phyloP scores from a whole-genome alignment of 352 stramenopile genomes.

The Phytophthora brassicae region DNA sequence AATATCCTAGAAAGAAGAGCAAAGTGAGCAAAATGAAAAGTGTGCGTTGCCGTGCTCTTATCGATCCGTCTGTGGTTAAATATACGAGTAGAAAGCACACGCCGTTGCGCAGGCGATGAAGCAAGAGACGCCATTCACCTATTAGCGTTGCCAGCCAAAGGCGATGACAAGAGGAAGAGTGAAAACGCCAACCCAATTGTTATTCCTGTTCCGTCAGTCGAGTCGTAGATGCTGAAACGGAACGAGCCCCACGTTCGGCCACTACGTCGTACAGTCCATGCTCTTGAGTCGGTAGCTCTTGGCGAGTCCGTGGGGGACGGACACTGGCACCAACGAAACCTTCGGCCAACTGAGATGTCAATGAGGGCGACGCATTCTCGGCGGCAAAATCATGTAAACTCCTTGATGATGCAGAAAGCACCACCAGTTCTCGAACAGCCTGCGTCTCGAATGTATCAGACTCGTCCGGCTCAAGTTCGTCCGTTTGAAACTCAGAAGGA shows the following conservation, averaged over 20 bases:
- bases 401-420: slow-evolving; percentile 18
- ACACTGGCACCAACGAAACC: slow-evolving; percentile 1
- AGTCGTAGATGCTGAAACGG: slow-evolving; percentile 17
- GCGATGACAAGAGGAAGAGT: slow-evolving; percentile 20
- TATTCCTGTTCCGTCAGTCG: slow-evolving; percentile 25
- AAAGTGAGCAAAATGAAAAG: slow-evolving; percentile 29
- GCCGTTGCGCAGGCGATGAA: slow-evolving; percentile 14
- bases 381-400: slow-evolving; percentile 33
- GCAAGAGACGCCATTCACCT: slow-evolving; percentile 6
- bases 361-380: slow-evolving; percentile 33
- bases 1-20: too few relatives aligned
- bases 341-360: slow-evolving; percentile 36
- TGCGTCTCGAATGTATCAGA: slow-evolving; percentile 28
- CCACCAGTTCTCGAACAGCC: slow-evolving; percentile 19
- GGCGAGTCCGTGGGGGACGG: slow-evolving; percentile 6
- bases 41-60: slow-evolving; percentile 32
- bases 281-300: slow-evolving; percentile 10
- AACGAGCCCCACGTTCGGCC: slow-evolving; percentile 24
- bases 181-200: slow-evolving; percentile 18
- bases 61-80: slow-evolving; percentile 40
- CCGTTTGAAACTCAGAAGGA: slow-evolving; percentile 15
- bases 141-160: slow-evolving; percentile 9
- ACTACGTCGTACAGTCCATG: slow-evolving; percentile 35
- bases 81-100: slow-evolving; percentile 45
- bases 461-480: slow-evolving; percentile 27